These are phyloP conservation scores for Coccomyxa subellipsoidea DNA, from an alignment of 163 green algal genomes.

Conservation along the genomic window DNA sequence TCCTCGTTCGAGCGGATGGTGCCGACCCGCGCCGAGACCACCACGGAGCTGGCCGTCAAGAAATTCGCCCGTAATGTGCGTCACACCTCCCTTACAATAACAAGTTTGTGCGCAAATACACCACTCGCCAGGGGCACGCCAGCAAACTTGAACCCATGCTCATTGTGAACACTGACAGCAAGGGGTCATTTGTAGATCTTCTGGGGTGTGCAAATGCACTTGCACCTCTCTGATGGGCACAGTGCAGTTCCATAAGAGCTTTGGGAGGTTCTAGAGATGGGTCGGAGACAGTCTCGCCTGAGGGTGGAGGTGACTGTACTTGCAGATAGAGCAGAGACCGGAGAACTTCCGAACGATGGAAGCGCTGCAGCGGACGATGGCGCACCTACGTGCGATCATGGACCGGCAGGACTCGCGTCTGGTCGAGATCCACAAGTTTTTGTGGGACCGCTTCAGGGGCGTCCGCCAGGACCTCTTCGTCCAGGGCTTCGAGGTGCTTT, in stretches of 20 bases:
- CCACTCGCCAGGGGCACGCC: too few species aligned
- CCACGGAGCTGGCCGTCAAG: conserved; percentile 49
- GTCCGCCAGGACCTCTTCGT: conserved; percentile 77
- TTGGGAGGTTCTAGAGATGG: too few species aligned
- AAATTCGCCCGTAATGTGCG: conserved; percentile 48
- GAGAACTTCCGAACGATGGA: conserved; percentile 59
- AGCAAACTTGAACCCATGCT: too few species aligned
- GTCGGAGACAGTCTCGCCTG: neutral
- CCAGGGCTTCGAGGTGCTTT: conserved; percentile 58
- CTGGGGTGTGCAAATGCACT: too few species aligned
- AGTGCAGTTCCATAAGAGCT: too few species aligned
- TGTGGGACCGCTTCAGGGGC: conserved; percentile 83
- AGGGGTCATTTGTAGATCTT: too few species aligned
- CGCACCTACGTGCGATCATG: conserved; percentile 65
- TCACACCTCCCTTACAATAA: neutral
- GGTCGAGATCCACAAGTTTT: conserved; percentile 61
- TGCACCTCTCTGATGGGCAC: too few species aligned
- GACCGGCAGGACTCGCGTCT: conserved; percentile 35
- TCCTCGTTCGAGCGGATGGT: conserved; percentile 56
- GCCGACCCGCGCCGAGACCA: conserved; percentile 20
- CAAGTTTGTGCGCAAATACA: too few species aligned
- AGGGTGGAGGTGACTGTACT: too few species aligned
- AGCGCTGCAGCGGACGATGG: conserved; percentile 61
- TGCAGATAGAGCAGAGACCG: conserved; percentile 40
- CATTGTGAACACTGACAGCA: too few species aligned